Evolutionary conservation across 177 flowering plant species (phyloP).

Genomic region (Telopea speciosissima): DNA sequence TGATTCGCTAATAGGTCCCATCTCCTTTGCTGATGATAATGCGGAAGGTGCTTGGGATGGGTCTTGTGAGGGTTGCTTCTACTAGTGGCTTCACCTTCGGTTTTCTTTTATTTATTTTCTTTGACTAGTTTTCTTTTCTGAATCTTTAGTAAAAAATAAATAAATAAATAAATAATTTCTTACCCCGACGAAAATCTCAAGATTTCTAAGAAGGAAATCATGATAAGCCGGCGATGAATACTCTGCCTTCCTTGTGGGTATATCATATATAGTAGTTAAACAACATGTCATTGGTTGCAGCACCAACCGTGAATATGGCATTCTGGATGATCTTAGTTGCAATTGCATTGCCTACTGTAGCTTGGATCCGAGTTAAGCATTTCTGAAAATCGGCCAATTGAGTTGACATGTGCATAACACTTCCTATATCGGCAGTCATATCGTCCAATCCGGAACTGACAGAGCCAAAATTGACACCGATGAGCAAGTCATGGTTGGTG

Average conservation of each 20-base stretch:
- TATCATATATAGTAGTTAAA: constrained; percentile 20
- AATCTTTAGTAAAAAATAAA: too few relatives aligned
- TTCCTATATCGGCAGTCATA: constrained; percentile 3
- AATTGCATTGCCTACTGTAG: constrained; percentile 6
- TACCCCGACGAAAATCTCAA: constrained; percentile 22
- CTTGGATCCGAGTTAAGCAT: constrained; percentile 10
- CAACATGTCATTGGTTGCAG: constrained; percentile 30
- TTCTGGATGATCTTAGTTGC: constrained; percentile 10
- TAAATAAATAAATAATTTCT: background rate
- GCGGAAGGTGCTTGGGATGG: too few relatives aligned
- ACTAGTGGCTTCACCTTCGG: too few relatives aligned
- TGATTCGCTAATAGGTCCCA: too few relatives aligned
- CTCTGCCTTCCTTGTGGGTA: constrained; percentile 15
- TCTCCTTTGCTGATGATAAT: too few relatives aligned
- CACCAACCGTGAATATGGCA: constrained; percentile 23
- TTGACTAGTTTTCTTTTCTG: too few relatives aligned
- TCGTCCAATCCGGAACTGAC: constrained; percentile 25
- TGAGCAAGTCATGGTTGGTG: constrained; percentile 18
- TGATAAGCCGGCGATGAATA: constrained; percentile 18
- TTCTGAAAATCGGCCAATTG: constrained; percentile 15
- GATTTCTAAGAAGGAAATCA: constrained; percentile 24
- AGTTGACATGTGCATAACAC: constrained; percentile 7
- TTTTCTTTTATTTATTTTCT: too few relatives aligned
- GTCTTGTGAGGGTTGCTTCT: too few relatives aligned
- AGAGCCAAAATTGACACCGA: constrained; percentile 32